Evolutionary conservation across 345 rosid species (phyloP), one percentile per base, ranked within the genome.

Genomic region (Litchi chinensis): DNA sequence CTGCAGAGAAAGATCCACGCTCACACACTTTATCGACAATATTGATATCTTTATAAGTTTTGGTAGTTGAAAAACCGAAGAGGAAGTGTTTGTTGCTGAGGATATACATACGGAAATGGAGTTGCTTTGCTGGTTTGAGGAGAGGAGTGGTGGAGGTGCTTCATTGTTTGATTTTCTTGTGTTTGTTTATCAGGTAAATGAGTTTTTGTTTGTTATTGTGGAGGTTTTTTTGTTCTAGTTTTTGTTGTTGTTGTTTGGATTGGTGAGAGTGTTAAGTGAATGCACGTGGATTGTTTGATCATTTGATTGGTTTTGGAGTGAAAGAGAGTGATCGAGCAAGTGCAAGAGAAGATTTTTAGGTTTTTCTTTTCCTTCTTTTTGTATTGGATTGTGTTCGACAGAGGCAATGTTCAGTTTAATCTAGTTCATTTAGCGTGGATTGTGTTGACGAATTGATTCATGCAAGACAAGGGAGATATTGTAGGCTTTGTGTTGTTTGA

Each of bases 241-340:
- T 32, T 32, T 2, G 37, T 56, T 5, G 28, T 59, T 59, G 6
- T 70, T 74, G 76, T 16, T 73, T 73, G 52, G 76, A 54, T 73
- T n/a, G 9, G 22, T 60, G 65, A 60, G 24, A 21, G 65, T 9
- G 65, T 21, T 46, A 11, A 46, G 52, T 46, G 65, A 60, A 60
- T 60, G 24, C 10, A 8, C 4, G 26, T 22, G 28, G 6, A 21
- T 60, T 13, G 28, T 60, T 60, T 60, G 26, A 3, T 22, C 19
- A 10, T 43, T 68, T 7, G 22, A 48, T 15, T 50, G 24, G 22
- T 11, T 43, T 24, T 15, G 21, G 32, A 50, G 28, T 5, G 41
- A 70, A 3, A 57, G 13, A 70, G 9, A 37, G 13, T 37, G 67
- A 39, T 39, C 13, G 67, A 57, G 24, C n/a, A 16, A 21, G 37